Evolutionary conservation across 1,139 yeast genomes (phyloP), one percentile per base, ranked within the genome.

Genomic region (Suhomyces bokatorum): DNA sequence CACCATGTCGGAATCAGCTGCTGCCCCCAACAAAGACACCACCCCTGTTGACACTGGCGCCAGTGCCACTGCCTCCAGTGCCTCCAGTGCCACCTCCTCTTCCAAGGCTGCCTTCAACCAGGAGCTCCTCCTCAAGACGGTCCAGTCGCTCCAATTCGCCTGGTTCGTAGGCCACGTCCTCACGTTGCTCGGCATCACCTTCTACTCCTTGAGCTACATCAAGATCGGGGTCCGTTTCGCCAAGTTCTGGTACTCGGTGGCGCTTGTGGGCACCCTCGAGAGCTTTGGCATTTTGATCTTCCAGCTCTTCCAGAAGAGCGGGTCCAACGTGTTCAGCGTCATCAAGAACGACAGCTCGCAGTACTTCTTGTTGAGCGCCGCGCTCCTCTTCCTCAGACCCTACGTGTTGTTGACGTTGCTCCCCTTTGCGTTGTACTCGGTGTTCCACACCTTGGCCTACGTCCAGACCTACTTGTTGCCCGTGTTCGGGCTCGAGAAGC

Each of bases 231-330:
- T 49, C 15, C 30, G 50, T 16, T 40, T 57, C 54, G 57, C 76
- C 74, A 52, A 52, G 58, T 42, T 64, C 46, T 76, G 85, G 73
- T 89, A 87, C 68, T 74, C 79, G 44, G 58, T 79, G 45, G 76
- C 87, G 2, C 82, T 82, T 50, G 41, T 83, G 11, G 87, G 93
- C 13, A 83, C 87, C 6, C 62, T 87, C 40, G 78, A 76, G 54
- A 83, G 96, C 32, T 90, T 88, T 64, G 90, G 89, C 20, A 80
- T 91, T 51, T 86, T 89, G 48, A 66, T 87, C 27, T 83, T 73
- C 65, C 93, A 89, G 57, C 55, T 63, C 47, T 54, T 66, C 41
- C 64, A 59, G 46, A 72, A 67, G 57, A 58, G 59, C 63, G 68
- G 73, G 31, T 42, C 44, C 38, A 48, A 47, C 37, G 40, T 51